Evolutionary conservation across 768 basidiomycete species (phyloP), one percentile per base, ranked within the genome.

Genomic region (Tylopilus plumbeoviolaceoides): DNA sequence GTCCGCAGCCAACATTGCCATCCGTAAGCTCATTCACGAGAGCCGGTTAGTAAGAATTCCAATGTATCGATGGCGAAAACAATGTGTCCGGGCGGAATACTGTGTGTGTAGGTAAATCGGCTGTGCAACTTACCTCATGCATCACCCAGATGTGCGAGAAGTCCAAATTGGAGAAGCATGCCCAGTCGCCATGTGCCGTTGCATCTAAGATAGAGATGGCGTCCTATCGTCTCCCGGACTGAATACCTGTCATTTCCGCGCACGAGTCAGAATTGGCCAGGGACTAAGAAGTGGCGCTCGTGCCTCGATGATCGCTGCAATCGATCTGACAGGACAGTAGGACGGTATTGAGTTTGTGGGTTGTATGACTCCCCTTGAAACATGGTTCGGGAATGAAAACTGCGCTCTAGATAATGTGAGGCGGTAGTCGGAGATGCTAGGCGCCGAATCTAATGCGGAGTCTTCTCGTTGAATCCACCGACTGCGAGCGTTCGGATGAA

Each of bases 381-480:
- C 36, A n/a, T n/a, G 5, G n/a, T 10, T 35, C 21, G 30, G 15
- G 15, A 21, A 41, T n/a, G 30, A 23, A 12, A 35, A 12, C n/a
- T 12, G 33, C 20, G 23, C 23, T n/a, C 33, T 14, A 31, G 35
- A 25, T 46, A 23, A 30, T 21, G 31, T 30, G 46, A 42, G 12
- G 23, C 14, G n/a, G n/a, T 31, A 33, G 31, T 42, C 55, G 55
- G 59, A 50, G 44, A 54, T 58, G 27, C 20, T 18, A 43, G 45
- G 20, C 31, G 1, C 59, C 59, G 45, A 52, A 23, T 54, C 15
- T 30, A 28, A 50, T 45, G 39, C 23, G 17, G 31, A 17, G 39
- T 31, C 51, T 47, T 61, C 59, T 51, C 21, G 21, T 6, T 38
- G 21, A 48, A 39, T 27, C 27, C 18, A 46, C 20, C 46, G 49